Percentiles rank a stretch among this genome's conserved stretches.
Evolutionary conservation across 179 eudicot species (phyloP).

Genomic region (Spinacia oleracea): DNA sequence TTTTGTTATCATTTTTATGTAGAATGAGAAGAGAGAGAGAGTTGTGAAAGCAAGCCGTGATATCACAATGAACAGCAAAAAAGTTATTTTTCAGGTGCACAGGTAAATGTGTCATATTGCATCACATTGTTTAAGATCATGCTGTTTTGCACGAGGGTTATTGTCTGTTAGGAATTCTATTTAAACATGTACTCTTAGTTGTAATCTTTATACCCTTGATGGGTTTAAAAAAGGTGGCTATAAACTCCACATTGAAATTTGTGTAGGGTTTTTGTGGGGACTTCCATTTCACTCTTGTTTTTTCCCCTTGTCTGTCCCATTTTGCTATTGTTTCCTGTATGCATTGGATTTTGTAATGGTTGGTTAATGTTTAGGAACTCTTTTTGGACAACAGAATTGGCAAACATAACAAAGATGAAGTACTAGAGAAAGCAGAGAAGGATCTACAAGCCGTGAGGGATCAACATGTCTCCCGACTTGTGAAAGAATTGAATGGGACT

Average conservation of each 20-base stretch:
- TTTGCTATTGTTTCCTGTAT: constrained; percentile 5
- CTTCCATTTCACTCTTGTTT: neutral
- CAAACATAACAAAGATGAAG: constrained; percentile 76
- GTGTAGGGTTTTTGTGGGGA: neutral
- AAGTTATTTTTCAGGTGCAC: constrained; percentile 97
- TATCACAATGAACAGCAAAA: constrained; percentile 92
- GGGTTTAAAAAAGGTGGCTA: neutral
- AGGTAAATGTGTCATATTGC: constrained; percentile 44
- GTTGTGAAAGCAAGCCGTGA: constrained; percentile 95
- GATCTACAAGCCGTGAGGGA: constrained; percentile 78
- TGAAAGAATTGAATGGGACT: constrained; percentile 74
- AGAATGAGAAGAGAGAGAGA: constrained; percentile 96
- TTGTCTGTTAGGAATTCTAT: neutral
- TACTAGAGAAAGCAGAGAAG: constrained; percentile 78
- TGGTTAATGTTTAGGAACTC: neutral
- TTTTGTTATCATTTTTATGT: constrained; percentile 22
- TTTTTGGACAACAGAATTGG: constrained; percentile 54
- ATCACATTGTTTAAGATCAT: neutral
- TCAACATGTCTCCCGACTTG: constrained; percentile 66
- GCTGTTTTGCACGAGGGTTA: neutral
- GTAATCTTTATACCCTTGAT: neutral
- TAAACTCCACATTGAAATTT: neutral
- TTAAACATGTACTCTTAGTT: neutral
- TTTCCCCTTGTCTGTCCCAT: neutral
- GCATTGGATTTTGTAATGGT: neutral